Percentiles rank a stretch among this genome's conserved stretches.
Evolutionary conservation across 2,329 filamentous ascomycete genomes (phyloP).

Genomic region (Dactylella cylindrospora): DNA sequence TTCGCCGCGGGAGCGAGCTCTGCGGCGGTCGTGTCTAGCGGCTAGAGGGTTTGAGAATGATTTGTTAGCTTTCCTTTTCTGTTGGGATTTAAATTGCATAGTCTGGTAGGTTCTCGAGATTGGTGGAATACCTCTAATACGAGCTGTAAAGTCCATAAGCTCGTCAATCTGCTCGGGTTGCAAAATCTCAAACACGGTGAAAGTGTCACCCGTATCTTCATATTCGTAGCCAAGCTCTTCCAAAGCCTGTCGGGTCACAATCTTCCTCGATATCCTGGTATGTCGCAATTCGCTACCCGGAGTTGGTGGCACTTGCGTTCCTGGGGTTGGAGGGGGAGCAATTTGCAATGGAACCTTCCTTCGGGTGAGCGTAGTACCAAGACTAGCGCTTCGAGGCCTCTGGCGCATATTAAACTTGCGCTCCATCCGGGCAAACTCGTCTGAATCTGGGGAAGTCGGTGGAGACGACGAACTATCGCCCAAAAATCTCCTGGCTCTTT

Average conservation of each 20-base stretch:
- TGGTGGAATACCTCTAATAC: conserved; percentile 32
- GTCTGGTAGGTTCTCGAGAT: background rate
- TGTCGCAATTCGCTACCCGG: conserved; percentile 29
- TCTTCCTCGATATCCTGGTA: conserved; percentile 89
- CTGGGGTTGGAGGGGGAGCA: conserved; percentile 5
- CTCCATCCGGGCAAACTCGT: conserved; percentile 16
- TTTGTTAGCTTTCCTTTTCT: conserved; percentile 4
- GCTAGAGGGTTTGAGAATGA: conserved; percentile 3
- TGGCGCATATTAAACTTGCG: conserved; percentile 18
- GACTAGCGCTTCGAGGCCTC: conserved; percentile 24
- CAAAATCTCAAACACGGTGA: conserved; percentile 35
- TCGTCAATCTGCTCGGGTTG: conserved; percentile 30
- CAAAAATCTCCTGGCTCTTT: conserved; percentile 35
- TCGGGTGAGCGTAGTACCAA: conserved; percentile 29
- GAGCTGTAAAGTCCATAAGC: conserved; percentile 36
- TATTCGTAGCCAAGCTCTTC: conserved; percentile 79
- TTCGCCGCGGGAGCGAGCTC: conserved; percentile 33
- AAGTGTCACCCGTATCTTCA: conserved; percentile 68
- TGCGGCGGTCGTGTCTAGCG: conserved; percentile 38
- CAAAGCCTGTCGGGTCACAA: conserved; percentile 82
- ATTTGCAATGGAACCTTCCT: conserved; percentile 36
- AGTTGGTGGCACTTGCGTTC: conserved; percentile 1
- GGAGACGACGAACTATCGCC: conserved; percentile 24
- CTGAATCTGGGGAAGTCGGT: conserved; percentile 27
- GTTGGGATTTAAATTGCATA: background rate